These are phyloP conservation scores for Besnoitia besnoiti DNA, from an alignment of 169 alveolate species.

Conservation along the genomic window DNA sequence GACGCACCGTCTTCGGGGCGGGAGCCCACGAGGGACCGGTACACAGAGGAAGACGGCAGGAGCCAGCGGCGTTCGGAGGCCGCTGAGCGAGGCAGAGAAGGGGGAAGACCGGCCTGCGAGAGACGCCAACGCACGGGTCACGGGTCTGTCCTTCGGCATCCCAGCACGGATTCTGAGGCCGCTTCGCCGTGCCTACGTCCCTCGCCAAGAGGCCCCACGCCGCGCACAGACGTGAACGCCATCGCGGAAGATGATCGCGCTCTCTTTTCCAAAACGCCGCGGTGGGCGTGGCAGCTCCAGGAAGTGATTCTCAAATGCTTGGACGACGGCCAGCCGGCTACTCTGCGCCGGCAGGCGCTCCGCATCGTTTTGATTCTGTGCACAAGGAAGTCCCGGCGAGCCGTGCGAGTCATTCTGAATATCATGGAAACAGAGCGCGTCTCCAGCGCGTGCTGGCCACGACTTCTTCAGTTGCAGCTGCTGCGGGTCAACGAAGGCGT, in stretches of 20 bases:
- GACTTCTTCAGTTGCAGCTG: background rate
- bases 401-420: background rate
- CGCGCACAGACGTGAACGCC: background rate
- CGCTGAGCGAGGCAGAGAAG: too few relatives aligned
- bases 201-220: too few relatives aligned
- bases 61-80: background rate
- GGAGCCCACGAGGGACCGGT: background rate
- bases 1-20: background rate
- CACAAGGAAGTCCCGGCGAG: background rate
- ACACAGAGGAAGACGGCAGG: background rate
- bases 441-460: background rate
- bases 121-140: background rate
- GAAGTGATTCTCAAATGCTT: conserved; percentile 31
- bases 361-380: conserved; percentile 4
- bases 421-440: background rate
- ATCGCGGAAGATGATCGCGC: background rate
- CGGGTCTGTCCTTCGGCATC: too few relatives aligned
- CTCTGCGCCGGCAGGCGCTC: background rate
- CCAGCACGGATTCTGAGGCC: background rate
- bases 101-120: background rate
- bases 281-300: conserved; percentile 32
- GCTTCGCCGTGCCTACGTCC: background rate
- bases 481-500: background rate
- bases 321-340: background rate
- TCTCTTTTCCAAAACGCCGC: background rate